phyloP scores from a whole-genome alignment of 768 basidiomycete genomes.

The Suillus tomentosus region DNA sequence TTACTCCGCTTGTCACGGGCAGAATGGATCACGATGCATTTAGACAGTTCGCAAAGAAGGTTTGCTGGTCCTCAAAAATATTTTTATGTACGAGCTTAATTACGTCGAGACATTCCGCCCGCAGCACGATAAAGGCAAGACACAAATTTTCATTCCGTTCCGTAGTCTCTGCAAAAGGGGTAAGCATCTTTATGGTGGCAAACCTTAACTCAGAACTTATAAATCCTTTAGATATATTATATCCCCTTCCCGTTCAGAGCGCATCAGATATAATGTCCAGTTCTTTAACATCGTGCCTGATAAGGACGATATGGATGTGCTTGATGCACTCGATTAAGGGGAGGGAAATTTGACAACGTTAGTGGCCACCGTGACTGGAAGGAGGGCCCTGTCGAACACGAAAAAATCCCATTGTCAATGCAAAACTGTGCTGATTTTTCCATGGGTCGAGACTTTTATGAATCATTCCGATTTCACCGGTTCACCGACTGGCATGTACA shows the following conservation, averaged over 20 bases:
- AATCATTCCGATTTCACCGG: too few relatives aligned
- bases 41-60: constrained; percentile 56
- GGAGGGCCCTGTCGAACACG: too few relatives aligned
- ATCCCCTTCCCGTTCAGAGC: constrained; percentile 60
- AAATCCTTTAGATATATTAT: constrained; percentile 41
- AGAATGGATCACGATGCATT: constrained; percentile 53
- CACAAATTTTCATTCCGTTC: constrained; percentile 46
- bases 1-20: constrained; percentile 59
- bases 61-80: constrained; percentile 25
- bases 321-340: constrained; percentile 69
- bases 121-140: constrained; percentile 31
- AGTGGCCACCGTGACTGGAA: too few relatives aligned
- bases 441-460: too few relatives aligned
- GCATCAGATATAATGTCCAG: constrained; percentile 72
- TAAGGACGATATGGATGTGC: constrained; percentile 57
- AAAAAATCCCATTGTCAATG: too few relatives aligned
- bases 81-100: not conserved
- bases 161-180: constrained; percentile 52
- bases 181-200: constrained; percentile 8
- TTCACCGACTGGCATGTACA: too few relatives aligned
- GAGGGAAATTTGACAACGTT: constrained; percentile 37
- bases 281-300: constrained; percentile 75
- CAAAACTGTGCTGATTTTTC: too few relatives aligned
- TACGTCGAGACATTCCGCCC: not conserved
- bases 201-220: constrained; percentile 3